Evolutionary conservation across 2,329 filamentous ascomycete species (phyloP), one percentile per base, ranked within the genome.

Genomic region (Talaromyces rugulosus): DNA sequence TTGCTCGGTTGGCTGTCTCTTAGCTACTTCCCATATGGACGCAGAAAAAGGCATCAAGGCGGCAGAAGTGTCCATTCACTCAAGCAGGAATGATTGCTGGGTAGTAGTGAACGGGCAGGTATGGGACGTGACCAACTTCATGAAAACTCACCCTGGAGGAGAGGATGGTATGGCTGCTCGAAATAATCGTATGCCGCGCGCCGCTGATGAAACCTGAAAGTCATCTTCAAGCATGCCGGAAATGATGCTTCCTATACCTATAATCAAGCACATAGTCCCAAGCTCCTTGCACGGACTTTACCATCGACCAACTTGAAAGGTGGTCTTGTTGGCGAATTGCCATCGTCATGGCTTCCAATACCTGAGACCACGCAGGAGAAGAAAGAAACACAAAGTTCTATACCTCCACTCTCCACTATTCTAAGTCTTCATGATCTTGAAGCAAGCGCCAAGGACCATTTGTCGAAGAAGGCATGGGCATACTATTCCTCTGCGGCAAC

Each of bases 401-500:
- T 18, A 12, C 74, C 74, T 1, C 68, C 67, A 2, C 62, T 77
- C 11, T 61, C 55, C n/a, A 69, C 61, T 27, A 64, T 77, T 18
- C 70, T 77, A 63, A 75, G 73, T 53, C 66, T 73, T 2, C 65
- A 74, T 57, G 76, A 77, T 58, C 77, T 78, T 50, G 74, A 77
- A 60, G 62, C 65, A 12, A 68, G 73, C 3, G 75, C 76, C 3
- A 59, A 72, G 34, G 58, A 62, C 16, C 65, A 71, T 42, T 64
- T 76, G 1, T 60, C 68, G 2, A 59, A 62, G 4, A 71, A 70
- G n/a, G 70, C 71, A n/a, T 75, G 72, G 72, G 71, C 71, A 14
- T 76, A 75, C 58, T 83, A 82, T 69, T 78, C 75, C 12, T 80
- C 78, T 1, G 82, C 79, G 1, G 80, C 81, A 0, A 82, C 81